Evolutionary conservation across 1,284 basidiomycete species (phyloP), one percentile per base, ranked within the genome.

Genomic region (Sanguinoderma infundibulare): DNA sequence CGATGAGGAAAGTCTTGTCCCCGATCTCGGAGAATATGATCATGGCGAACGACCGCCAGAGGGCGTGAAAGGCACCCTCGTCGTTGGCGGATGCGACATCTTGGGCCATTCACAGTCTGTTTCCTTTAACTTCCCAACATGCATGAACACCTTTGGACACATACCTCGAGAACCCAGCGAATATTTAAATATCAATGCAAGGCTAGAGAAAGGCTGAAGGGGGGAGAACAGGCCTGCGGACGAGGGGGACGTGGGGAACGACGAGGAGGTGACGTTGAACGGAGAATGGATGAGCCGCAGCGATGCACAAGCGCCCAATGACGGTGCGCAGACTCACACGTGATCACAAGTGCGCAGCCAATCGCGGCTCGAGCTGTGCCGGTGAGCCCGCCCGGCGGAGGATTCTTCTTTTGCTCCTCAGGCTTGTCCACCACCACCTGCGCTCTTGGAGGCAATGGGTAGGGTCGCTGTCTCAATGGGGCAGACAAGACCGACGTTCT

Each of bases 1-100:
- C 86, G 51, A 98, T 98, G 62, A 99, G 88, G 74, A 99, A 99
- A 0, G 97, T 99, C 78, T 98, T 98, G 87, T 99, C 98, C 50
- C 97, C 96, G 40, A 96, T 91, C 80, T 96, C 94, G 1, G 92
- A 95, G 72, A 92, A 82, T 47, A 96, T 89, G 68, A 96, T 97
- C 89, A 96, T 95, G 61, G 84, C 74, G 78, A 95, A 94, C 3
- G 93, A 86, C 70, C 93, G 89, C 8, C 83, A 62, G 66, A 95
- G 83, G 14, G 87, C 91, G 64, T 87, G 75, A 51, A 79, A 53
- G 53, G 69, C 74, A 63, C 73, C 77, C 64, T 85, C 83, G 58
- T 69, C 67, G 53, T 55, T 56, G 26, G 64, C 47, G 52, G 64
- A 34, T 24, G 63, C 35, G 57, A 59, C 64, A 62, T 67, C 57